Evolutionary conservation across 257 asterid genomes (phyloP), one percentile per base, ranked within the genome.

Genomic region (Petrea volubilis): DNA sequence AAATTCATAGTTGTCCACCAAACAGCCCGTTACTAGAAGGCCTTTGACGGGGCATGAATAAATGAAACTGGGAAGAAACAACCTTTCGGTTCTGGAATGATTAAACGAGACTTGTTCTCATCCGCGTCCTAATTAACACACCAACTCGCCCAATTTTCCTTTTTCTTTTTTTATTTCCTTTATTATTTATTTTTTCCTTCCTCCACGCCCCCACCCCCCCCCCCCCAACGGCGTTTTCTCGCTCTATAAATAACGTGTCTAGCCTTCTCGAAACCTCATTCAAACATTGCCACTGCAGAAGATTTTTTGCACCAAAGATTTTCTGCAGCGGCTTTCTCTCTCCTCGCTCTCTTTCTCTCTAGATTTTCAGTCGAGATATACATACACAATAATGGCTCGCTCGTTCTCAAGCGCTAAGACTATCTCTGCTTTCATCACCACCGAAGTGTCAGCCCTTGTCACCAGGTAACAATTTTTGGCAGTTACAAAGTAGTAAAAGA

Each of bases 321-420:
- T 63, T 70, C 64, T 63, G 77, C 64, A 46, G 70, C 73, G 11
- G 47, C 67, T 49, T 28, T 20, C 43, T 38, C 43, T 38, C 10
- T 25, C 53, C 49, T 27, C 21, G 29, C 7, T 73, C 34, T 52
- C 49, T 31, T 1, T 12, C 14, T 8, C 18, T 1, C n/a, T 1
- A 11, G 12, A 8, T 6, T 3, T 52, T 52, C 31, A 52, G 11
- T 23, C n/a, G 31, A 64, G 8, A 70, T 38, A 38, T 38, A 38
- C 1, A 25, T 20, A 51, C 6, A 5, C 20, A 7, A 11, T 23
- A 60, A 82, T 85, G 90, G 84, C 80, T 78, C 81, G 73, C 46
- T 78, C 81, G 7, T 64, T 76, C 79, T 60, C 86, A 71, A 76
- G 7, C 63, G 78, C 73, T n/a, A 85, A 77, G 77, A 27, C 47